These are phyloP conservation scores for Furcasterigmium sp. DNA, from an alignment of 2,329 filamentous ascomycete species.

Conservation along the genomic window DNA sequence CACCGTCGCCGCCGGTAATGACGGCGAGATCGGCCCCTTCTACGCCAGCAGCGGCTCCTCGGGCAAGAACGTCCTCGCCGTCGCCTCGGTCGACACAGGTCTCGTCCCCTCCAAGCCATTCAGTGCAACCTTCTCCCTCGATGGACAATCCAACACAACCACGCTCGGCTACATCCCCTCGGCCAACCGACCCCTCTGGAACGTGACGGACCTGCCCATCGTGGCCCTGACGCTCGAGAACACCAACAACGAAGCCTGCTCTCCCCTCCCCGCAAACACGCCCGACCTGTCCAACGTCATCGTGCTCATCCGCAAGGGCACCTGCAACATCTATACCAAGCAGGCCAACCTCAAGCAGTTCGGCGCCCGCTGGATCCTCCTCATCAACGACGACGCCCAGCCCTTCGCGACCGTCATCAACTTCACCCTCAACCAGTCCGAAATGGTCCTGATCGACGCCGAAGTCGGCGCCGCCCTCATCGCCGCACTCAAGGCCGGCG, in stretches of 20 bases:
- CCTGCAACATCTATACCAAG: slow-evolving; percentile 22
- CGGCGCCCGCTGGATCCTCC: slow-evolving; percentile 19
- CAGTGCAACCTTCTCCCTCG: neutral
- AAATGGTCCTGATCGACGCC: neutral
- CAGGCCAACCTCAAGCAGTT: slow-evolving; percentile 18
- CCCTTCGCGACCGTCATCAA: slow-evolving; percentile 18
- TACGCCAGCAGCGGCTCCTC: slow-evolving; percentile 34
- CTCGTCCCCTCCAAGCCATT: neutral
- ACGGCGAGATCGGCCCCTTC: slow-evolving; percentile 42
- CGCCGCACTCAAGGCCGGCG: slow-evolving; percentile 7
- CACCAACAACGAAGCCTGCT: slow-evolving; percentile 17
- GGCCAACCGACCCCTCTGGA: slow-evolving; percentile 15
- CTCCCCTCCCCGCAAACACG: slow-evolving; percentile 14
- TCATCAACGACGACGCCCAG: slow-evolving; percentile 18
- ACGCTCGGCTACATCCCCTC: slow-evolving; percentile 26
- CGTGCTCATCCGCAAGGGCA: slow-evolving; percentile 23
- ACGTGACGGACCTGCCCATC: neutral
- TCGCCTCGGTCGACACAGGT: slow-evolving; percentile 31
- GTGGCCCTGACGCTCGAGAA: slow-evolving; percentile 18
- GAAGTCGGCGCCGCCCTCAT: slow-evolving; percentile 12
- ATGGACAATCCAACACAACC: slow-evolving; percentile 4
- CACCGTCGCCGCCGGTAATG: slow-evolving; percentile 46
- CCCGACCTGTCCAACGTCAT: slow-evolving; percentile 16
- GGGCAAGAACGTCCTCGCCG: slow-evolving; percentile 32
- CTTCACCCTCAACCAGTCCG: slow-evolving; percentile 1